Evolutionary conservation across 2,329 filamentous ascomycete genomes (phyloP).

Genomic region (Thelonectria blattea): DNA sequence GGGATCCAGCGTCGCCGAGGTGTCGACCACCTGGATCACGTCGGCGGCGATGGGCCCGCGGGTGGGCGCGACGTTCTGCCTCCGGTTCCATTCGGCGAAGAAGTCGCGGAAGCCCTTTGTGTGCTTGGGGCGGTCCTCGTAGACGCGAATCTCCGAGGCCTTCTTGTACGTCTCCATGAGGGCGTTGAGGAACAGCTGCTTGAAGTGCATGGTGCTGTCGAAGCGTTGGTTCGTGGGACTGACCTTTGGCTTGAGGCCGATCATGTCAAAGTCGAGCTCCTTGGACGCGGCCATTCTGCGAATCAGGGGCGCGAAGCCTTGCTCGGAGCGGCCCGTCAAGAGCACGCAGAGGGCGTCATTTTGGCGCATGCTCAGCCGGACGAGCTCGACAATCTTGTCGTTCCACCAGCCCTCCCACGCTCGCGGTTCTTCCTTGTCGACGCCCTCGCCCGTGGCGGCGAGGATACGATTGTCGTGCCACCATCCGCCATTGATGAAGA

Average conservation of each 20-base stretch:
- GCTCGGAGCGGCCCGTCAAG: conserved; percentile 84
- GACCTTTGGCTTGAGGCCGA: conserved; percentile 84
- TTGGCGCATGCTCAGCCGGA: conserved; percentile 80
- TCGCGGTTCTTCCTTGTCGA: conserved; percentile 79
- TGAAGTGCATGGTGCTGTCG: conserved; percentile 86
- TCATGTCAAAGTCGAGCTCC: conserved; percentile 83
- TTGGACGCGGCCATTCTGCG: conserved; percentile 81
- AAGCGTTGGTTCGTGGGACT: conserved; percentile 83
- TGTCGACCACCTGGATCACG: conserved; percentile 85
- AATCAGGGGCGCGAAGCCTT: conserved; percentile 77
- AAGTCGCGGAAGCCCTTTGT: conserved; percentile 86
- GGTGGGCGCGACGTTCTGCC: conserved; percentile 54
- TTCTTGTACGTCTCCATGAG: conserved; percentile 85
- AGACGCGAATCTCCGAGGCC: conserved; percentile 82
- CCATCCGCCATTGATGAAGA: conserved; percentile 87
- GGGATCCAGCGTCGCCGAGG: conserved; percentile 75
- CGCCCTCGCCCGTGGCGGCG: conserved; percentile 81
- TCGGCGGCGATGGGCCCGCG: conserved; percentile 75
- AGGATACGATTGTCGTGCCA: conserved; percentile 94
- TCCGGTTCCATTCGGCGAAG: conserved; percentile 76
- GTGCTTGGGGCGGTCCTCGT: conserved; percentile 70
- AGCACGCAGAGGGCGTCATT: conserved; percentile 85
- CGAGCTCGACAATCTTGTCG: conserved; percentile 82
- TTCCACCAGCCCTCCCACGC: conserved; percentile 98
- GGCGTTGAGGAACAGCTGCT: conserved; percentile 81